Evolutionary conservation across 2,329 filamentous ascomycete genomes (phyloP).

Genomic region (Fusarium sp.): DNA sequence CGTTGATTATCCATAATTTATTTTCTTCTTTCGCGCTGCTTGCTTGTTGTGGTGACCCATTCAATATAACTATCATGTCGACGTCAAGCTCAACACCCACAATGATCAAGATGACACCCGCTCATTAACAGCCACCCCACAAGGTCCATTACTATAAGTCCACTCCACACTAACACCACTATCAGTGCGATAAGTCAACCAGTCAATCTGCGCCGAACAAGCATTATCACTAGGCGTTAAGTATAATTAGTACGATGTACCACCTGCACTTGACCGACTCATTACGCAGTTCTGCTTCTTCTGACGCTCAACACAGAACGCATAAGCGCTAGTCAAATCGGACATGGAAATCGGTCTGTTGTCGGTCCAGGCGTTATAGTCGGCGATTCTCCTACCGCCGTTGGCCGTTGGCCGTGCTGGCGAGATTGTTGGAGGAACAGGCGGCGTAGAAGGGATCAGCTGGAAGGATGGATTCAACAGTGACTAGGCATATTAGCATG

Average conservation of each 20-base stretch:
- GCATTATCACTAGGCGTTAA: not conserved
- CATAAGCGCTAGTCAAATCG: not conserved
- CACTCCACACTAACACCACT: not conserved
- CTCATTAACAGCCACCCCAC: not conserved
- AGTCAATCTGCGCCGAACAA: not conserved
- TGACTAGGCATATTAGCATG: not conserved
- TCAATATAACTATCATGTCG: not conserved
- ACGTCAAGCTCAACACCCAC: not conserved
- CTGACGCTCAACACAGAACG: not conserved
- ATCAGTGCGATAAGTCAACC: not conserved
- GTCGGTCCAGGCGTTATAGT: not conserved
- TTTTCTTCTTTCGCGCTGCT: fast-evolving
- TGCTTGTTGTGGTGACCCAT: not conserved
- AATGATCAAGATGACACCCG: not conserved
- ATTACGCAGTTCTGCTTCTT: not conserved
- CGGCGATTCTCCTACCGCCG: not conserved
- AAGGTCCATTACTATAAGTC: not conserved
- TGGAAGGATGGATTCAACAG: not conserved
- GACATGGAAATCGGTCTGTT: not conserved
- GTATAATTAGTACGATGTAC: not conserved
- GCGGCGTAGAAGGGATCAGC: not conserved
- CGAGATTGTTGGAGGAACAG: not conserved
- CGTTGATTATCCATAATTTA: not conserved
- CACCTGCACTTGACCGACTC: not conserved
- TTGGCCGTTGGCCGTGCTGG: not conserved